Percentiles rank a stretch among this genome's conserved stretches.
phyloP scores from a whole-genome alignment of 23 red algal genomes.

The Gracilaria caudata region DNA sequence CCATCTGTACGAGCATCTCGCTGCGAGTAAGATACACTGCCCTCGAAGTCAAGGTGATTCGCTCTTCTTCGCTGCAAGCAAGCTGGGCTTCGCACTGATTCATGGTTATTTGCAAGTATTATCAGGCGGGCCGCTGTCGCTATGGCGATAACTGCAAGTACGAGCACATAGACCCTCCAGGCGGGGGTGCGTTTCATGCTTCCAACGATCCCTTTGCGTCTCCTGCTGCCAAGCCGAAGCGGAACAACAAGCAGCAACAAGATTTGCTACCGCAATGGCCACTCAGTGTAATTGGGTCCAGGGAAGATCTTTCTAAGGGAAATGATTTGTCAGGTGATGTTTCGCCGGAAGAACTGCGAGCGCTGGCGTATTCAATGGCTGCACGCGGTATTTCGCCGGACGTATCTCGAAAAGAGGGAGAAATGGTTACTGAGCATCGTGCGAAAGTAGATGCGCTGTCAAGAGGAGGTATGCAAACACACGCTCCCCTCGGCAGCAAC shows the following conservation, averaged over 20 bases:
- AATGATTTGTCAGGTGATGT: slow-evolving; percentile 48
- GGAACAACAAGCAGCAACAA: background rate
- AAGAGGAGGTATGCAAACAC: slow-evolving; percentile 40
- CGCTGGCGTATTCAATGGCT: slow-evolving; percentile 52
- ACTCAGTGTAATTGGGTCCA: slow-evolving; percentile 40
- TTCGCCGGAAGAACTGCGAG: slow-evolving; percentile 70
- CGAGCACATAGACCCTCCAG: slow-evolving; percentile 61
- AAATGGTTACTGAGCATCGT: slow-evolving; percentile 52
- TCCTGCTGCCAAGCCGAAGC: slow-evolving; percentile 22
- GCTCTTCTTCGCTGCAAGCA: background rate
- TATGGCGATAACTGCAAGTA: slow-evolving; percentile 67
- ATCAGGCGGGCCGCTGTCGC: slow-evolving; percentile 49
- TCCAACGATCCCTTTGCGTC: slow-evolving; percentile 36
- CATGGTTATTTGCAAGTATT: slow-evolving; percentile 74
- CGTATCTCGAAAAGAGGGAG: slow-evolving; percentile 29
- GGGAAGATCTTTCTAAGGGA: slow-evolving; percentile 23
- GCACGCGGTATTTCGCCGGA: slow-evolving; percentile 41
- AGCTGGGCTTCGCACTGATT: background rate
- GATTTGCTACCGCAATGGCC: slow-evolving; percentile 53
- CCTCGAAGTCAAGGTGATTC: background rate
- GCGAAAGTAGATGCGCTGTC: slow-evolving; percentile 40
- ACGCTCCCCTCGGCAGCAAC: slow-evolving; percentile 13
- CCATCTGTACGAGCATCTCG: background rate
- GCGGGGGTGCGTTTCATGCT: background rate
- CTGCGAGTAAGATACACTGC: background rate